These are phyloP conservation scores for Ceratobasidium sp. DNA, from an alignment of 1,284 basidiomycete genomes.

Conservation along the genomic window DNA sequence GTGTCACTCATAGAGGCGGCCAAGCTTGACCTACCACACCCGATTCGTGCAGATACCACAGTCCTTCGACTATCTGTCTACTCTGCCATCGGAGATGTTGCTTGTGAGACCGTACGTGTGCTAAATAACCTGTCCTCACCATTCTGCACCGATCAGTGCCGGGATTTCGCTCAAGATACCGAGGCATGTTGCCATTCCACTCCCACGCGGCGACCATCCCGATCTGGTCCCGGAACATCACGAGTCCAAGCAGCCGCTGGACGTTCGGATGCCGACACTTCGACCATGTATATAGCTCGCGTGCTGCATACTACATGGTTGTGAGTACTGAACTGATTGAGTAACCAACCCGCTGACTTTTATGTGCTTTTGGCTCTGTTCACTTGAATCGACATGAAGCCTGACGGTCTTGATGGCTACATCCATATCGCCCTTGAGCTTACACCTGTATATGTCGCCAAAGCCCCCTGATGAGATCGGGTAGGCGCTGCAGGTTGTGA, in stretches of 20 bases:
- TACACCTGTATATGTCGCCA: too few species aligned
- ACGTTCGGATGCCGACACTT: slow-evolving; percentile 9
- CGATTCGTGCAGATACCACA: background rate
- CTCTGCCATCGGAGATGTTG: background rate
- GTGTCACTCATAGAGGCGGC: background rate
- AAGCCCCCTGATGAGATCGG: too few species aligned
- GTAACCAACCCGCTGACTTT: too few species aligned
- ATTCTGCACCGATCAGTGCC: background rate
- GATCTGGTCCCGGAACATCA: slow-evolving; percentile 10
- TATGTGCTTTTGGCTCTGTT: too few species aligned
- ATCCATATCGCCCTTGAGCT: too few species aligned
- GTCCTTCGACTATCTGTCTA: background rate
- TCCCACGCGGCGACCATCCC: slow-evolving; percentile 8
- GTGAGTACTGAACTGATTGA: too few species aligned
- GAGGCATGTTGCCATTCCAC: background rate
- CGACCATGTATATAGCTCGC: slow-evolving; percentile 9
- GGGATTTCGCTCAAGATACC: background rate
- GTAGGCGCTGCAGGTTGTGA: too few species aligned
- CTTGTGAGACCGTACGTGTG: too few species aligned
- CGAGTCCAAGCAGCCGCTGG: background rate
- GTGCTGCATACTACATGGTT: background rate
- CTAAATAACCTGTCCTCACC: background rate
- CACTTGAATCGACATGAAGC: too few species aligned
- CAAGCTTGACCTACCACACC: background rate
- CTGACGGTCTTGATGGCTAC: too few species aligned